A percentile compares a stretch with the other conserved stretches of the same genome.
phyloP scores from a whole-genome alignment of 306 rosid species.

The Pterocarpus santalinus region DNA sequence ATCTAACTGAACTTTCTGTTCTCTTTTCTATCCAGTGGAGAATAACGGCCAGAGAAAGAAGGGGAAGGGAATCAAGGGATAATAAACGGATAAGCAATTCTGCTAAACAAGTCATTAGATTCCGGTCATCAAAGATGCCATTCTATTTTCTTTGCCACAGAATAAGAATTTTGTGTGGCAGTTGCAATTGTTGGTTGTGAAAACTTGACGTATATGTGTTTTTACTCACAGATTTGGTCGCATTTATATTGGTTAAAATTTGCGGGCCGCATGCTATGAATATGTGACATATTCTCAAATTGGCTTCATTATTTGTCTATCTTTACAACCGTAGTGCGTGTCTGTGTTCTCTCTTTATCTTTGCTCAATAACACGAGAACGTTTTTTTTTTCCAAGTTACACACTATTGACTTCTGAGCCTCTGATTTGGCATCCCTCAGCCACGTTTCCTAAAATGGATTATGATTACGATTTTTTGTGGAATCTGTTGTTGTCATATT shows the following conservation, averaged over 20 bases:
- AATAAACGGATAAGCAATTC: conserved; percentile 38
- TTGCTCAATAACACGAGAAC: conserved; percentile 9
- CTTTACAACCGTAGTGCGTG: not conserved
- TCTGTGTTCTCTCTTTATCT: not conserved
- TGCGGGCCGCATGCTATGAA: conserved; percentile 37
- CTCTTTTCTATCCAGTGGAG: conserved; percentile 21
- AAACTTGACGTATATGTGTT: conserved; percentile 42
- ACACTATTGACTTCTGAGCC: not conserved
- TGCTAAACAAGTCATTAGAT: conserved; percentile 32
- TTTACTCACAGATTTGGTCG: conserved; percentile 44
- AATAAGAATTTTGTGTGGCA: conserved; percentile 45
- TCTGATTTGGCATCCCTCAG: conserved; percentile 35
- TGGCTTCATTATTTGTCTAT: not conserved
- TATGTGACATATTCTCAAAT: conserved; percentile 8
- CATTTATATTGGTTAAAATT: conserved; percentile 33
- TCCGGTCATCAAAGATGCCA: conserved; percentile 42
- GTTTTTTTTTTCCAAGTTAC: conserved; percentile 17
- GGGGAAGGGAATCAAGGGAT: not conserved
- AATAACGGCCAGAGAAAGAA: conserved; percentile 41
- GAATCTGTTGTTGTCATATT: conserved; percentile 27
- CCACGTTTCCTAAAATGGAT: conserved; percentile 38
- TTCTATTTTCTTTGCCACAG: conserved; percentile 30
- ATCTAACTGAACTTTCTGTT: conserved; percentile 36
- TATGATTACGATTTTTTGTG: conserved; percentile 13
- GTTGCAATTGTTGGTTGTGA: conserved; percentile 46